phyloP scores from a whole-genome alignment of 2,329 filamentous ascomycete species.

The Penicillium sp. region DNA sequence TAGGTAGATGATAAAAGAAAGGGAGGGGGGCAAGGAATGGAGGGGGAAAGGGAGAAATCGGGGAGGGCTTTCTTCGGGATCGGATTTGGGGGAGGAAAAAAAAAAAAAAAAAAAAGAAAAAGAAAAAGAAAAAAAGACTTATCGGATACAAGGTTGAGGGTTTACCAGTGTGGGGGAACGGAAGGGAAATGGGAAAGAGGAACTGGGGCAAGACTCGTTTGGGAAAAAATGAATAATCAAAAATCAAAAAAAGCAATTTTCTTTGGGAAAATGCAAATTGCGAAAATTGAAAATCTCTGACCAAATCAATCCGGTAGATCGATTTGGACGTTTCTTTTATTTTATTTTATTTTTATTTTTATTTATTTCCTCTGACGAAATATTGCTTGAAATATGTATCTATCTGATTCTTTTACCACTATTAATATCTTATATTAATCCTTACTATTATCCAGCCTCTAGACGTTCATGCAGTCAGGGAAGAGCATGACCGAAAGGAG shows the following conservation, averaged over 20 bases:
- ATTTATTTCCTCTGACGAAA: neutral
- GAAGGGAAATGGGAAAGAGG: conserved; percentile 19
- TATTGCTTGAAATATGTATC: no score
- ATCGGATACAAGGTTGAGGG: conserved; percentile 5
- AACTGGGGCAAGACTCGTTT: conserved; percentile 14
- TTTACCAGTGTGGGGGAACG: conserved; percentile 19
- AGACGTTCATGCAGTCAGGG: neutral
- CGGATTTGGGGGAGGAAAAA: conserved; percentile 18
- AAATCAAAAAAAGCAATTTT: neutral
- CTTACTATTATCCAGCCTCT: neutral
- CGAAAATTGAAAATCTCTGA: neutral
- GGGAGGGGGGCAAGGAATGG: conserved; percentile 23
- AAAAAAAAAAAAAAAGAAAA: conserved; percentile 21
- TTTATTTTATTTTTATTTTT: neutral
- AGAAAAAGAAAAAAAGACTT: conserved; percentile 16
- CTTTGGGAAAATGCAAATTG: neutral
- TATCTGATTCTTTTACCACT: neutral
- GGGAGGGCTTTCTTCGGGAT: conserved; percentile 27
- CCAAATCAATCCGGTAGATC: neutral
- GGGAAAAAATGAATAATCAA: conserved; percentile 22
- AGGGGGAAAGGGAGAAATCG: conserved; percentile 30
- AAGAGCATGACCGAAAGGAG: conserved; percentile 29
- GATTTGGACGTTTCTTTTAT: neutral
- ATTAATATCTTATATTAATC: neutral
- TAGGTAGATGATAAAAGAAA: conserved; percentile 21